Percentiles rank a stretch among this genome's conserved stretches.
These are phyloP conservation scores for Coffea canephora DNA, from an alignment of 257 asterid genomes.

Conservation along the genomic window DNA sequence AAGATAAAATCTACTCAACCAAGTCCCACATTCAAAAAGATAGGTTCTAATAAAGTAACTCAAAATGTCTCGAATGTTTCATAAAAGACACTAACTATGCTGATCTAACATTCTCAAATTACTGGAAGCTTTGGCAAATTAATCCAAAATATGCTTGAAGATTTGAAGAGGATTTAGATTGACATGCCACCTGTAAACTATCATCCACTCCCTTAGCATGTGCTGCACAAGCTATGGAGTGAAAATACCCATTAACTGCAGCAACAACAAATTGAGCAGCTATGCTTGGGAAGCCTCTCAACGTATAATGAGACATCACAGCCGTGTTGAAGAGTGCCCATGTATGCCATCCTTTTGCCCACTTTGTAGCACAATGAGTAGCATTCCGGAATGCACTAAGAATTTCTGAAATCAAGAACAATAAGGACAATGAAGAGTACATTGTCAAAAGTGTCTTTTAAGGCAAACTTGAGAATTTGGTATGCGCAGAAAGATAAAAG, in stretches of 20 bases:
- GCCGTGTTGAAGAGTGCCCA: conserved; percentile 99
- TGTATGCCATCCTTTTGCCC: conserved; percentile 98
- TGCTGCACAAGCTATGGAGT: conserved; percentile 96
- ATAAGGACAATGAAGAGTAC: not conserved
- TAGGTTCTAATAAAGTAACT: not conserved
- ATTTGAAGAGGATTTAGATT: not conserved
- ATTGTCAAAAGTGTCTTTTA: not conserved
- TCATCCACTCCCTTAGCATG: conserved; percentile 99
- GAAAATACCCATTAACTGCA: conserved; percentile 97
- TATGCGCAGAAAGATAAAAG: not conserved
- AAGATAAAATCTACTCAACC: not conserved
- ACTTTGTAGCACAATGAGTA: conserved; percentile 78
- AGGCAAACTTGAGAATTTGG: not conserved
- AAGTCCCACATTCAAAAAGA: not conserved
- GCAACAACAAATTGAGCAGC: conserved; percentile 89
- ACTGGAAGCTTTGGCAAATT: not conserved
- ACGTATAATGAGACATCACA: conserved; percentile 94
- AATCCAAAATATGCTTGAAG: not conserved
- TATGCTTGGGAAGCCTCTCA: conserved; percentile 60
- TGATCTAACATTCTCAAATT: not conserved
- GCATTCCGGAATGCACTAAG: conserved; percentile 82
- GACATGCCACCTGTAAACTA: conserved; percentile 72
- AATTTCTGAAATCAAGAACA: conserved; percentile 56
- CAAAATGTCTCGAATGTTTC: not conserved
- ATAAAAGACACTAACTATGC: not conserved